Conservation (phyloP, 805 yeast genomes). For the Zygosaccharomyces bailii region DNA sequence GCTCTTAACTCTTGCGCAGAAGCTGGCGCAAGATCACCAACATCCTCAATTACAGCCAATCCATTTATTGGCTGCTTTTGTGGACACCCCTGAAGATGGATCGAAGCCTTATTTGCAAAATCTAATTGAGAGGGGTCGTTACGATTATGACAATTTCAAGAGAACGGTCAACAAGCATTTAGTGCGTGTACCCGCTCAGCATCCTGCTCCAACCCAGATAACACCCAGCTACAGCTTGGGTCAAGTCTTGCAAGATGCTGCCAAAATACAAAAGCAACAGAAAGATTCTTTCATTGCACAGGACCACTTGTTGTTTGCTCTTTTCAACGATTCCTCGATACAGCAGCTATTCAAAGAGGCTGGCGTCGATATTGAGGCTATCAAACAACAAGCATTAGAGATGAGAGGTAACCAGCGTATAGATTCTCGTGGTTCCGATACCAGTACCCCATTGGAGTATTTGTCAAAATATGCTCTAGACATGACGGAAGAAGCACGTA, state of each 20-base stretch:
- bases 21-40: conserved; percentile 78
- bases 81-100: conserved; percentile 53
- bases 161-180: conserved; percentile 75
- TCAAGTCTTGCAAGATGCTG: conserved; percentile 68
- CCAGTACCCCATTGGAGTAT: conserved; percentile 80
- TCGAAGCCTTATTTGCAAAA: conserved; percentile 71
- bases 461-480: conserved; percentile 87
- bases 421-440: conserved; percentile 91
- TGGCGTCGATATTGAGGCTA: conserved; percentile 60
- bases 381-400: conserved; percentile 72
- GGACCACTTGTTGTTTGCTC: conserved; percentile 84
- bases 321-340: conserved; percentile 73
- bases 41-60: conserved; percentile 84
- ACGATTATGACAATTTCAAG: conserved; percentile 78
- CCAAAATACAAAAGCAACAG: conserved; percentile 76
- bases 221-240: conserved; percentile 74
- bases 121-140: conserved; percentile 78
- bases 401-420: conserved; percentile 89
- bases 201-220: conserved; percentile 83
- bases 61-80: conserved; percentile 89
- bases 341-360: conserved; percentile 70
- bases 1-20: conserved; percentile 72
- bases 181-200: conserved; percentile 82
- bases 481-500: conserved; percentile 87
- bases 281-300: conserved; percentile 91